Conservation (phyloP, 1,284 basidiomycete genomes). For the Pascua guehoae region DNA sequence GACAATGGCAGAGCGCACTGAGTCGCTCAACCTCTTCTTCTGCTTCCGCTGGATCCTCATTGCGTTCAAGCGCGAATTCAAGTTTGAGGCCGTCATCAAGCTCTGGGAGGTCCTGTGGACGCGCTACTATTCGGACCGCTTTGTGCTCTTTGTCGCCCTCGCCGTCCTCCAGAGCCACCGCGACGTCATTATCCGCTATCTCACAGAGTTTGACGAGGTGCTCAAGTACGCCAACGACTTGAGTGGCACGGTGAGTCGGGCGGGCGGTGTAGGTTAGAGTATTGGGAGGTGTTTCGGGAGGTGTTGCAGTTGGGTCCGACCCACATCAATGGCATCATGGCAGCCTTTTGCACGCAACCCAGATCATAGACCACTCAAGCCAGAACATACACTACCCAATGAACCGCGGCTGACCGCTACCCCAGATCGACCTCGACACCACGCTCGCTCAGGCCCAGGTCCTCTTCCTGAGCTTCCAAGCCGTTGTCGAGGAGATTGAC, state of each 20-base stretch:
- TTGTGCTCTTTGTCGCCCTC: slow-evolving; percentile 91
- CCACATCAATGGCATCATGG: too few relatives aligned
- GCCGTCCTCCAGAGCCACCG: slow-evolving; percentile 90
- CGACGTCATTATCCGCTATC: slow-evolving; percentile 87
- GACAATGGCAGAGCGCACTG: slow-evolving; percentile 62
- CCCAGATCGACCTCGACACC: slow-evolving; percentile 75
- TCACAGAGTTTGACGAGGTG: slow-evolving; percentile 67
- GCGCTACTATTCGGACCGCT: slow-evolving; percentile 78
- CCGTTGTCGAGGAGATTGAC: slow-evolving; percentile 79
- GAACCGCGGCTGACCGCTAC: slow-evolving; percentile 3
- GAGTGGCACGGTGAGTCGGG: slow-evolving; percentile 63
- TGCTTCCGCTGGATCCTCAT: slow-evolving; percentile 83
- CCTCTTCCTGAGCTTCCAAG: slow-evolving; percentile 60
- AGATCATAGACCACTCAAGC: too few relatives aligned
- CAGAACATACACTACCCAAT: not conserved
- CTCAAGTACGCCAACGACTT: slow-evolving; percentile 93
- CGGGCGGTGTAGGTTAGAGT: not conserved
- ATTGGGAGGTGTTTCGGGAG: too few relatives aligned
- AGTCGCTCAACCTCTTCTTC: slow-evolving; percentile 93
- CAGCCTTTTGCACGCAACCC: too few relatives aligned
- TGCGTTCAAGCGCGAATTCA: slow-evolving; percentile 91
- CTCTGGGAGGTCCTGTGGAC: slow-evolving; percentile 97
- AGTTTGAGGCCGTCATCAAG: slow-evolving; percentile 78
- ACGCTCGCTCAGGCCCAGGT: slow-evolving; percentile 92
- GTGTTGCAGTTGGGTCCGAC: too few relatives aligned